Evolutionary conservation across 176 grass and related monocot species (phyloP).

Genomic region (Zea luxurians): DNA sequence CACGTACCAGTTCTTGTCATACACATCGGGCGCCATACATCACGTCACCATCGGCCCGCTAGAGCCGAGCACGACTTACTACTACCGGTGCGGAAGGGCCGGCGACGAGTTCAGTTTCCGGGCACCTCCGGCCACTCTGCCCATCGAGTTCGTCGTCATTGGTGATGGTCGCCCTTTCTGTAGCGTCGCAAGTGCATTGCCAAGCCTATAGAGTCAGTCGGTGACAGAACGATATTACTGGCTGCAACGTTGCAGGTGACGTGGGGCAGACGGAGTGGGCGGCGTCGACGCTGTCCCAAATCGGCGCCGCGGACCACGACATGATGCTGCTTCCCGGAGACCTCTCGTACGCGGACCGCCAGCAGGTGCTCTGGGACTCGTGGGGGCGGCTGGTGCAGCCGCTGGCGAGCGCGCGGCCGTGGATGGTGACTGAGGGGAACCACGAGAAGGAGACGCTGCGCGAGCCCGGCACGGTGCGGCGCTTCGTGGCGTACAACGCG

Average conservation of each 20-base stretch:
- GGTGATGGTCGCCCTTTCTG: background rate
- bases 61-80: conserved; percentile 43
- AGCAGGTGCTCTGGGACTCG: conserved; percentile 66
- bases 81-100: conserved; percentile 47
- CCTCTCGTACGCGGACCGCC: conserved; percentile 59
- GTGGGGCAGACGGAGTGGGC: conserved; percentile 66
- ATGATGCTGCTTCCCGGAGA: conserved; percentile 58
- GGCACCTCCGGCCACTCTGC: conserved; percentile 50
- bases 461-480: background rate
- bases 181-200: too few relatives aligned
- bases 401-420: conserved; percentile 64
- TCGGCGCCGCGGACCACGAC: conserved; percentile 39
- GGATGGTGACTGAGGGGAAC: conserved; percentile 80
- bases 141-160: conserved; percentile 55
- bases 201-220: too few relatives aligned
- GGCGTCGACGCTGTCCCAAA: conserved; percentile 47
- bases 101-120: conserved; percentile 52
- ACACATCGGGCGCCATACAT: conserved; percentile 57
- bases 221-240: too few relatives aligned
- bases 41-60: conserved; percentile 61
- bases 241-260: too few relatives aligned
- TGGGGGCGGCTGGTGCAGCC: conserved; percentile 70
- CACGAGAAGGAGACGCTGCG: conserved; percentile 60
- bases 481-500: conserved; percentile 58
- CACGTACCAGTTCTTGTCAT: conserved; percentile 49